phyloP scores from a whole-genome alignment of 495 filamentous ascomycete species.

The Penicillium canescens region DNA sequence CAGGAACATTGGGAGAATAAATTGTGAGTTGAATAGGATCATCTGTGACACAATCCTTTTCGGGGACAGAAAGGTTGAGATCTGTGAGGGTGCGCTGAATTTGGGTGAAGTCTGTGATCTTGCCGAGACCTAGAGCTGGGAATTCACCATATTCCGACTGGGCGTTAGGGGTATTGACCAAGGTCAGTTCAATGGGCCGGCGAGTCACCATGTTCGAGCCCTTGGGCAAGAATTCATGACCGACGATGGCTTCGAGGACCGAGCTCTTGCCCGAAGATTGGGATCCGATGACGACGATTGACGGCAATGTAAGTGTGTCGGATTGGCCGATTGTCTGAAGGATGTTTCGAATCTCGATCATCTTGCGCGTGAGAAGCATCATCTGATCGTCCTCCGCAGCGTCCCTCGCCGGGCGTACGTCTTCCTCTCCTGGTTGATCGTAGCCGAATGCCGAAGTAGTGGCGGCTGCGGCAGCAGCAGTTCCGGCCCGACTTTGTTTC shows the following conservation, averaged over 20 bases:
- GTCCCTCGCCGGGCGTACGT: slow-evolving; percentile 60
- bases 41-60: slow-evolving; percentile 87
- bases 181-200: slow-evolving; percentile 92
- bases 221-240: slow-evolving; percentile 97
- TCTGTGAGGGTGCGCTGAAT: slow-evolving; percentile 94
- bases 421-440: slow-evolving; percentile 69
- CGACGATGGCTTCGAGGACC: slow-evolving; percentile 94
- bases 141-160: slow-evolving; percentile 96
- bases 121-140: slow-evolving; percentile 84
- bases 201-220: slow-evolving; percentile 98
- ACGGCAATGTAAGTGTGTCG: slow-evolving; percentile 79
- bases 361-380: slow-evolving; percentile 98
- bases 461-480: slow-evolving; percentile 51
- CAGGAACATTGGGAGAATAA: slow-evolving; percentile 91
- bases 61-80: slow-evolving; percentile 89
- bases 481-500: slow-evolving; percentile 63
- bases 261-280: slow-evolving; percentile 99
- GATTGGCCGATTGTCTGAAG: slow-evolving; percentile 90
- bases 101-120: slow-evolving; percentile 88
- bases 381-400: slow-evolving; percentile 92
- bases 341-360: slow-evolving; percentile 97
- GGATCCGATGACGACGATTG: slow-evolving; percentile 97
- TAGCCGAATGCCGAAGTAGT: slow-evolving; percentile 78
- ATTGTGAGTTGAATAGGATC: slow-evolving; percentile 96
- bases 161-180: slow-evolving; percentile 92